These are phyloP conservation scores for Boletus sp. DNA, from an alignment of 1,284 basidiomycete species.

Conservation along the genomic window DNA sequence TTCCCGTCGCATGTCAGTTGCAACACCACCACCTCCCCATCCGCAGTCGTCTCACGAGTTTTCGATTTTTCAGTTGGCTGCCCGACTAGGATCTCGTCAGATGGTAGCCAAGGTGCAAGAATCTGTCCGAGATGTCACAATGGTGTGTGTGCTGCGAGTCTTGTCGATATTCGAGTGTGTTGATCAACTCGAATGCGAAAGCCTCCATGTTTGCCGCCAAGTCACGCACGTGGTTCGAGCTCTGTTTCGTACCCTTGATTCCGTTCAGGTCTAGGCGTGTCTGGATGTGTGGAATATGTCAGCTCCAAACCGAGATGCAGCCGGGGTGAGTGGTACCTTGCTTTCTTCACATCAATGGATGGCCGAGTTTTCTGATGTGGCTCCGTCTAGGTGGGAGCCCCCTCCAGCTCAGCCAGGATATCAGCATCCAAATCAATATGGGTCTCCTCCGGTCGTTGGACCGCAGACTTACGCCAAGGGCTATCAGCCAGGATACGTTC, in stretches of 20 bases:
- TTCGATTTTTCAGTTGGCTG: conserved; percentile 42
- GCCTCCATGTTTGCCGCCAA: conserved; percentile 46
- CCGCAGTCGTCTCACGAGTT: conserved; percentile 14
- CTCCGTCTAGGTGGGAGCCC: conserved; percentile 43
- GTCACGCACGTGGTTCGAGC: conserved; percentile 49
- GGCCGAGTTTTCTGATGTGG: background rate
- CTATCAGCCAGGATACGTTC: conserved; percentile 32
- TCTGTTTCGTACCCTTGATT: conserved; percentile 49
- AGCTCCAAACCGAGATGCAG: conserved; percentile 45
- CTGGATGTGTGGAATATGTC: conserved; percentile 53
- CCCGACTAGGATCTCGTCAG: conserved; percentile 42
- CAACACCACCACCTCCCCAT: background rate
- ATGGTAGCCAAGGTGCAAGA: conserved; percentile 39
- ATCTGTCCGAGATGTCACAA: conserved; percentile 51
- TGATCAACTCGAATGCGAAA: conserved; percentile 14
- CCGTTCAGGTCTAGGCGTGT: conserved; percentile 43
- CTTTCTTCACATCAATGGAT: background rate
- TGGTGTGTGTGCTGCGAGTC: conserved; percentile 28
- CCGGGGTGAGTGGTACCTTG: conserved; percentile 36
- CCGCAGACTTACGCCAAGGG: conserved; percentile 16
- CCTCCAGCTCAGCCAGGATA: conserved; percentile 33
- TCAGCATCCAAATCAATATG: conserved; percentile 27
- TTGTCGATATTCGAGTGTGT: background rate
- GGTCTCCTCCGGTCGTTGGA: background rate
- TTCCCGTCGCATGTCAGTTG: conserved; percentile 46